Evolutionary conservation across 2,329 filamentous ascomycete species (phyloP).

Genomic region (Teratosphaeria zuluensis): DNA sequence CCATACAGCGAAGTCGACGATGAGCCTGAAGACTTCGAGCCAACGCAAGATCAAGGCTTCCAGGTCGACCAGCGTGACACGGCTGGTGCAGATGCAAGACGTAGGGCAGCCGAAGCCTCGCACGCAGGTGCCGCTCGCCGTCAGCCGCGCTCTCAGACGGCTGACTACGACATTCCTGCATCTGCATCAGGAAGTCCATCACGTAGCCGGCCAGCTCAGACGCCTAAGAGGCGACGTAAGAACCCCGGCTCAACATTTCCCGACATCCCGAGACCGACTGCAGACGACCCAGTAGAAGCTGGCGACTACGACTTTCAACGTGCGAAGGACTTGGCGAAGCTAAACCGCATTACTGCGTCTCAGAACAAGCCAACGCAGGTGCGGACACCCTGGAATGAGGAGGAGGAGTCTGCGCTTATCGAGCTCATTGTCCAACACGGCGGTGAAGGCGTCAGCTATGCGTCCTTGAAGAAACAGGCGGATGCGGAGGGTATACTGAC

Average conservation of each 20-base stretch:
- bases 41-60: constrained; percentile 36
- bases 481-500: constrained; percentile 22
- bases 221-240: constrained; percentile 18
- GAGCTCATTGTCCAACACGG: constrained; percentile 40
- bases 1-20: constrained; percentile 21
- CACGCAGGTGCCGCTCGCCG: neutral
- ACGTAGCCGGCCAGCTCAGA: neutral
- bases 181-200: neutral
- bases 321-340: constrained; percentile 13
- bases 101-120: constrained; percentile 11
- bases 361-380: constrained; percentile 8
- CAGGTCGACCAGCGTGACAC: constrained; percentile 29
- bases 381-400: constrained; percentile 26
- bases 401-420: constrained; percentile 35
- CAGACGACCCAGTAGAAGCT: constrained; percentile 4
- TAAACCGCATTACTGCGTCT: constrained; percentile 11
- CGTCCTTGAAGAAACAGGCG: constrained; percentile 32
- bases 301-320: constrained; percentile 7
- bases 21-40: constrained; percentile 19
- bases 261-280: constrained; percentile 1
- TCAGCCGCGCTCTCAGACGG: neutral
- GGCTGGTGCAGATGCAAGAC: constrained; percentile 22
- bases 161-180: constrained; percentile 1
- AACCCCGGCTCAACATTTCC: constrained; percentile 24
- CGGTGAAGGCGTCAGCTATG: constrained; percentile 32